A percentile compares a stretch with the other conserved stretches of the same genome.
These are phyloP conservation scores for Pseudogymnoascus sp. DNA, from an alignment of 2,329 filamentous ascomycete species.

Conservation along the genomic window DNA sequence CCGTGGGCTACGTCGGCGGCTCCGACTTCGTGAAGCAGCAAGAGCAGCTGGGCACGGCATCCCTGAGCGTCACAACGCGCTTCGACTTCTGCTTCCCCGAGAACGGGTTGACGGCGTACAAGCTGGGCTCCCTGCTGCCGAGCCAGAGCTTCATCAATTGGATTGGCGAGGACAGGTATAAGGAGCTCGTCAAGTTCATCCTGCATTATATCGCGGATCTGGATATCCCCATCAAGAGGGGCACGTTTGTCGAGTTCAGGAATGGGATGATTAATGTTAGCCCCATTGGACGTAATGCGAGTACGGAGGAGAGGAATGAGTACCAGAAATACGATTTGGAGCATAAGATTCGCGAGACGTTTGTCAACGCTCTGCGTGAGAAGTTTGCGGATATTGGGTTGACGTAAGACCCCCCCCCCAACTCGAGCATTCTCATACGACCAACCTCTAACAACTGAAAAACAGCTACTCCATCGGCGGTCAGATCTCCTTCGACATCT, in stretches of 20 bases:
- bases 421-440: slow-evolving; percentile 4
- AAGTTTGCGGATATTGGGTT: slow-evolving; percentile 76
- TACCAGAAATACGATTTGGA: slow-evolving; percentile 75
- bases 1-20: slow-evolving; percentile 88
- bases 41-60: slow-evolving; percentile 74
- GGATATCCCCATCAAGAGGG: slow-evolving; percentile 73
- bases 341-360: slow-evolving; percentile 64
- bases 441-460: slow-evolving; percentile 1
- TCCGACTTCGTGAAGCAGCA: slow-evolving; percentile 90
- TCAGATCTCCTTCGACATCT: slow-evolving; percentile 97
- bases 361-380: slow-evolving; percentile 70
- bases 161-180: slow-evolving; percentile 78
- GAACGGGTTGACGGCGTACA: slow-evolving; percentile 89
- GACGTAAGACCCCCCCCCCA: slow-evolving; percentile 50
- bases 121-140: slow-evolving; percentile 65
- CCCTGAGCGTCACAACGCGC: slow-evolving; percentile 64
- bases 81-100: slow-evolving; percentile 98
- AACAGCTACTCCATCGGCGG: slow-evolving; percentile 84
- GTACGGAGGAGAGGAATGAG: slow-evolving; percentile 66
- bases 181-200: slow-evolving; percentile 65
- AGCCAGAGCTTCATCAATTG: slow-evolving; percentile 83
- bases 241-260: slow-evolving; percentile 80
- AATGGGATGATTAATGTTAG: slow-evolving; percentile 88
- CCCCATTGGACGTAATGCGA: slow-evolving; percentile 81
- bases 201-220: slow-evolving; percentile 79